Conservation (phyloP, 306 rosid species). For the Arachis hypogaea region DNA sequence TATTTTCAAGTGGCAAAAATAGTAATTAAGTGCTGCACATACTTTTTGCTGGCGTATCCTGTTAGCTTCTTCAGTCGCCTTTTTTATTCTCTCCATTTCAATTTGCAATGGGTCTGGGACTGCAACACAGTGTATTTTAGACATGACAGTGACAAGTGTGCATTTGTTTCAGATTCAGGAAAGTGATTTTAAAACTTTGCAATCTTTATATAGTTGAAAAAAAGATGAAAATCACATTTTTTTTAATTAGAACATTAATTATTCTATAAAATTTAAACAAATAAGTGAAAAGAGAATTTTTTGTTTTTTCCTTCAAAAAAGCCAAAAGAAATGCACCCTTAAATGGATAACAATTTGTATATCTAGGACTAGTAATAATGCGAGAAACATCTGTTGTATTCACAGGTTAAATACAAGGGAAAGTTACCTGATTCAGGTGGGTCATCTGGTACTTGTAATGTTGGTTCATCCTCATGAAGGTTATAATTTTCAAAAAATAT, state of each 20-base stretch:
- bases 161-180: too few species aligned
- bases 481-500: not conserved
- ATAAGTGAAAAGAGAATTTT: too few species aligned
- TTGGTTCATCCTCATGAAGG: conserved; percentile 26
- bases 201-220: too few species aligned
- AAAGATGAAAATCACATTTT: too few species aligned
- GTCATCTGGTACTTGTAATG: conserved; percentile 7
- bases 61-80: conserved; percentile 37
- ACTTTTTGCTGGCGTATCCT: conserved; percentile 31
- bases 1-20: not conserved
- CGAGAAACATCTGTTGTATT: conserved; percentile 19
- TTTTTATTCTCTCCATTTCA: conserved; percentile 40
- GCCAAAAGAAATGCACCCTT: not conserved
- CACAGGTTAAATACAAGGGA: conserved; percentile 18
- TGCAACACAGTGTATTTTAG: conserved; percentile 29
- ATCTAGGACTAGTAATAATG: conserved; percentile 20
- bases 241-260: too few species aligned
- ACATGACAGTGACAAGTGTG: conserved; percentile 1
- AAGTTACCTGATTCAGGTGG: conserved; percentile 10
- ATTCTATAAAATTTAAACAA: too few species aligned
- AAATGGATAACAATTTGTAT: conserved; percentile 14
- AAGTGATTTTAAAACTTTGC: too few species aligned
- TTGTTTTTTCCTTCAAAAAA: too few species aligned
- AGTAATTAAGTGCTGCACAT: conserved; percentile 10
- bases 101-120: conserved; percentile 31